These are phyloP conservation scores for Leccinum boreale DNA, from an alignment of 768 basidiomycete genomes.

Conservation along the genomic window DNA sequence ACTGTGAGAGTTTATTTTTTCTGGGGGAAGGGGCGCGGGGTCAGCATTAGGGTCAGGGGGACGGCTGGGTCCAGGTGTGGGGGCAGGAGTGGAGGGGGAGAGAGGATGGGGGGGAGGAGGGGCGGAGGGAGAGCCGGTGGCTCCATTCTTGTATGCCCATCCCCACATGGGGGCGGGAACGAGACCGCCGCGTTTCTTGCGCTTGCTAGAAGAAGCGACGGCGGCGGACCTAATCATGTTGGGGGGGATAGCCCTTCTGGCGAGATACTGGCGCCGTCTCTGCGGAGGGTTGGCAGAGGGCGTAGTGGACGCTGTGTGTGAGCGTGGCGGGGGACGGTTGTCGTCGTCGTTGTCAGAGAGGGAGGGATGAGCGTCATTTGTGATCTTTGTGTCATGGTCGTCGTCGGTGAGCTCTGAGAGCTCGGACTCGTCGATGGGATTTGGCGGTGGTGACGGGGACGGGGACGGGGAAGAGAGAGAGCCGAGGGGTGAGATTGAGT, in stretches of 20 bases:
- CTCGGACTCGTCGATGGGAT: constrained; percentile 57
- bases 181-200: constrained; percentile 61
- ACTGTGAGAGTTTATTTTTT: constrained; percentile 5
- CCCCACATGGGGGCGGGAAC: constrained; percentile 85
- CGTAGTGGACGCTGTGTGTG: constrained; percentile 6
- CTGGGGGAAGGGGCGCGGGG: background rate
- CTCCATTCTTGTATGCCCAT: constrained; percentile 61
- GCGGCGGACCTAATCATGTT: constrained; percentile 3
- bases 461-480: constrained; percentile 73
- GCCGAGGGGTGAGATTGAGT: constrained; percentile 40
- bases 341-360: constrained; percentile 24
- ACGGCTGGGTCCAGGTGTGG: constrained; percentile 7
- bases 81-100: background rate
- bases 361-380: constrained; percentile 31
- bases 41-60: constrained; percentile 1
- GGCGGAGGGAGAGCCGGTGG: constrained; percentile 17
- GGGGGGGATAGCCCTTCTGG: constrained; percentile 6
- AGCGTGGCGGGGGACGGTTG: constrained; percentile 15
- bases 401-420: constrained; percentile 84
- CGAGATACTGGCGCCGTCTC: constrained; percentile 9
- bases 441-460: constrained; percentile 54
- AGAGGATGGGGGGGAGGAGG: constrained; percentile 3
- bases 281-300: constrained; percentile 1
- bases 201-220: constrained; percentile 22
- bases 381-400: constrained; percentile 50